A percentile compares a stretch with the other conserved stretches of the same genome.
Evolutionary conservation across 768 basidiomycete genomes (phyloP).

Genomic region (Phaeotremella fagi): DNA sequence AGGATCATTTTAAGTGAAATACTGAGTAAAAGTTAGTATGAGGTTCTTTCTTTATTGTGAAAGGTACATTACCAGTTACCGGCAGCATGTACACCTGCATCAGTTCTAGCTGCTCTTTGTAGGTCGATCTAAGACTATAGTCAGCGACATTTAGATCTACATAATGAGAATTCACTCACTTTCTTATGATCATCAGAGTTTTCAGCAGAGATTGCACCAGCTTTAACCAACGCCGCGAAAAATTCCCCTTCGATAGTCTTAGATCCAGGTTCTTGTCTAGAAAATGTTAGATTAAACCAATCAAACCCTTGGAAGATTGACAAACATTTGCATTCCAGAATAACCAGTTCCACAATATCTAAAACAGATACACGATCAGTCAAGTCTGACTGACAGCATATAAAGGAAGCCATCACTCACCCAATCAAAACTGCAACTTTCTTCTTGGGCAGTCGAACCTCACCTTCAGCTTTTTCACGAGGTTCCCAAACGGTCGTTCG

Average conservation of each 20-base stretch:
- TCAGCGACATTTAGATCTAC: slow-evolving; percentile 55
- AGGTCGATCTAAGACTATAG: slow-evolving; percentile 50
- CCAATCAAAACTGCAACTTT: slow-evolving; percentile 80
- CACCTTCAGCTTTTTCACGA: neutral
- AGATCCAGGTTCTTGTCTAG: slow-evolving; percentile 62
- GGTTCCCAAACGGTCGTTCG: neutral
- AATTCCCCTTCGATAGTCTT: slow-evolving; percentile 85
- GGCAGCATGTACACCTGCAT: slow-evolving; percentile 95
- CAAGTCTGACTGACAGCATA: neutral
- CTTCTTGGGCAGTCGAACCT: slow-evolving; percentile 60
- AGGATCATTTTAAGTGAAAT: slow-evolving; percentile 74
- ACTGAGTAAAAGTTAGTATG: slow-evolving; percentile 10
- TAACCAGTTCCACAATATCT: slow-evolving; percentile 67
- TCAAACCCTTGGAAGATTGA: slow-evolving; percentile 16
- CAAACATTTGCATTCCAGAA: slow-evolving; percentile 93
- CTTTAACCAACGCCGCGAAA: slow-evolving; percentile 80
- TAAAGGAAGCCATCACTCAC: slow-evolving; percentile 52
- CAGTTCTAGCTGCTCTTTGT: slow-evolving; percentile 85
- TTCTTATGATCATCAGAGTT: slow-evolving; percentile 88
- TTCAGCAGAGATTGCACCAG: slow-evolving; percentile 89
- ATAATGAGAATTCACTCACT: slow-evolving; percentile 50
- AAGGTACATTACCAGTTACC: slow-evolving; percentile 73
- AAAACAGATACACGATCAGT: neutral
- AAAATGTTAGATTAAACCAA: neutral
- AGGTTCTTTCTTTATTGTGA: neutral